A percentile compares a stretch with the other conserved stretches of the same genome.
These are phyloP conservation scores for Leishmania gerbilli DNA, from an alignment of 208 protist species.

Conservation along the genomic window DNA sequence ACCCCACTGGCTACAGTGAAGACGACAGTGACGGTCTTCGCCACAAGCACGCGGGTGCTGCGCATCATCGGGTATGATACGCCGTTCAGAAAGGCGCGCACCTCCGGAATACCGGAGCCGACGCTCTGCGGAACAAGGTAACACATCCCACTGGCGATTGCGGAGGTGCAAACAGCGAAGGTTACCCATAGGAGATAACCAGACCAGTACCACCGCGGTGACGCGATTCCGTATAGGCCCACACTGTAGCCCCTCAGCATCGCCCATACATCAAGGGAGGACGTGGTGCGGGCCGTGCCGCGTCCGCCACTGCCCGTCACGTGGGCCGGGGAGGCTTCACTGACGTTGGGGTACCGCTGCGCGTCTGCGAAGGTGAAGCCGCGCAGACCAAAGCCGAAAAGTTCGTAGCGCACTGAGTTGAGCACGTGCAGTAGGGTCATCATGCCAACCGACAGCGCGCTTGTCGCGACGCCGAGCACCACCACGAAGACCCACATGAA, in stretches of 20 bases:
- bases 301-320: neutral
- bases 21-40: slow-evolving; percentile 38
- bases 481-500: slow-evolving; percentile 72
- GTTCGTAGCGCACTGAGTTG: slow-evolving; percentile 48
- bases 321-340: neutral
- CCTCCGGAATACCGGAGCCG: slow-evolving; percentile 46
- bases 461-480: slow-evolving; percentile 42
- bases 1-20: slow-evolving; percentile 53
- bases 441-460: slow-evolving; percentile 35
- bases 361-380: slow-evolving; percentile 35
- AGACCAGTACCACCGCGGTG: slow-evolving; percentile 28
- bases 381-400: slow-evolving; percentile 47
- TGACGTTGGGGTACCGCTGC: slow-evolving; percentile 22
- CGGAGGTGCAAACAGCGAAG: slow-evolving; percentile 36
- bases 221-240: slow-evolving; percentile 24
- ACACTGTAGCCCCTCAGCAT: slow-evolving; percentile 33
- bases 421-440: slow-evolving; percentile 47
- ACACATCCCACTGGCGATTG: slow-evolving; percentile 40
- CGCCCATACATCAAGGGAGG: slow-evolving; percentile 31
- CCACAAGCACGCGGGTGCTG: slow-evolving; percentile 40
- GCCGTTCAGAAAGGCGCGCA: slow-evolving; percentile 61
- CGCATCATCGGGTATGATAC: slow-evolving; percentile 46
- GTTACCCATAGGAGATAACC: slow-evolving; percentile 39
- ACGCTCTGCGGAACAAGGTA: slow-evolving; percentile 43
- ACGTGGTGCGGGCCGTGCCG: neutral